Base-by-base conservation (phyloP, 169 alveolate species). In the Babesia divergens region DNA sequence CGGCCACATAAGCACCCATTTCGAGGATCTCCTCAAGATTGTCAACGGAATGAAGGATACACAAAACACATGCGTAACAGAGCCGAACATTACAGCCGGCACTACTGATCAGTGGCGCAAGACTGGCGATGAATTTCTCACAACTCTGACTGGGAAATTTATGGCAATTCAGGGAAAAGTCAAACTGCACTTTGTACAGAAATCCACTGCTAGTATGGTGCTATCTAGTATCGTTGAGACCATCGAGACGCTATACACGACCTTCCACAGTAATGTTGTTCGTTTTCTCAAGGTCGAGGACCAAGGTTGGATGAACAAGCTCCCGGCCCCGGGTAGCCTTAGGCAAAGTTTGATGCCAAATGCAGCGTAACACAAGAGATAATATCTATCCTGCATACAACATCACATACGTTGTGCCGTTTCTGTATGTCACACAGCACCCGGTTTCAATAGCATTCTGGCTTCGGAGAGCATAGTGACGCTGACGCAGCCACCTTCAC, bases 111-210 rank as follows among this genome's bases (percentile, higher is more conserved):
- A 24, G 26, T 62, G 72, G 72, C 72, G 59, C 11, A 8, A n/a
- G 28, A 51, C 49, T 4, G 56, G 47, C 40, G 72, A 62, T 3
- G 72, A 62, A 5, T 62, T 62, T 13, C 51, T 28, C 18, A 44
- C 29, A 9, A 44, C 28, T 14, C 34, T 24, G 6, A 38, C 52
- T 14, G 22, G 7, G 9, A 62, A 62, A 31, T 62, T 62, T 49
- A n/a, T 34, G 11, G 72, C 59, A 18, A 62, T 62, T 14, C 13
- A 20, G 1, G 0, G 49, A 0, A 62, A 62, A 22, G 72, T 62
- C 16, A 26, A 62, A 47, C 50, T 62, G 31, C 72, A 62, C 34
- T 62, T 62, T 26, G 47, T 38, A 0, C 72, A 62, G 31, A 47
- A 43, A 8, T 16, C 32, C 4, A 24, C 51, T 43, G 51, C n/a